phyloP scores from a whole-genome alignment of 257 asterid species.

The Penstemon eatonii region DNA sequence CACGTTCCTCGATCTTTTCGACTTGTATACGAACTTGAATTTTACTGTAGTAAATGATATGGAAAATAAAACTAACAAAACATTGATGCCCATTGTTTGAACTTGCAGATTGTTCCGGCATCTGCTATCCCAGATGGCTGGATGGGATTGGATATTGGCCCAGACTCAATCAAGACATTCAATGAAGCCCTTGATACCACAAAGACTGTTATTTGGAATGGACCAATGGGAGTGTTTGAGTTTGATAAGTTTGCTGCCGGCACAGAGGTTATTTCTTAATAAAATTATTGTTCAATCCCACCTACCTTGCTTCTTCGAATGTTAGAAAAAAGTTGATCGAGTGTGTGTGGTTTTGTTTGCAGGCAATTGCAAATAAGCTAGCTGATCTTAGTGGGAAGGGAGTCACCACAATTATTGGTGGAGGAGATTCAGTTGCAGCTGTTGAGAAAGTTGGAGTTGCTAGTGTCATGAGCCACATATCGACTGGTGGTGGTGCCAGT shows the following conservation, averaged over 20 bases:
- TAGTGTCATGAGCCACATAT: conserved; percentile 83
- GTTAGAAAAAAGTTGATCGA: conserved; percentile 1
- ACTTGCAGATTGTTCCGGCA: conserved; percentile 65
- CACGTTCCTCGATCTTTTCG: not conserved
- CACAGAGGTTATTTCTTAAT: conserved; percentile 62
- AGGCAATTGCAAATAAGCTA: conserved; percentile 78
- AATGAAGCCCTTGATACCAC: conserved; percentile 72
- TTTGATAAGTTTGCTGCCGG: conserved; percentile 85
- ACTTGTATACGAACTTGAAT: not conserved
- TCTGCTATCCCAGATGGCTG: conserved; percentile 83
- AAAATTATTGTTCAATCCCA: not conserved
- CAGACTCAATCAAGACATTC: conserved; percentile 79
- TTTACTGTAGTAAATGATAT: no score
- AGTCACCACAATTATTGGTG: conserved; percentile 86
- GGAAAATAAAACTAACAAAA: no score
- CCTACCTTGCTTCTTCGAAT: no score
- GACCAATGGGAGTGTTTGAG: conserved; percentile 96
- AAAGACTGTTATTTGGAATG: conserved; percentile 84
- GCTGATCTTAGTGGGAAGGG: conserved; percentile 84
- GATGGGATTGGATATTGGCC: conserved; percentile 93
- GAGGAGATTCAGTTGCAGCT: conserved; percentile 93
- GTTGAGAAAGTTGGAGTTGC: conserved; percentile 95
- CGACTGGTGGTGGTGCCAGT: conserved; percentile 96
- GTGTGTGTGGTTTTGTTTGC: conserved; percentile 19
- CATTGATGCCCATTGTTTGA: conserved; percentile 1